Conservation (phyloP, 2,329 filamentous ascomycete species). For the Ampelomyces quisqualis region DNA sequence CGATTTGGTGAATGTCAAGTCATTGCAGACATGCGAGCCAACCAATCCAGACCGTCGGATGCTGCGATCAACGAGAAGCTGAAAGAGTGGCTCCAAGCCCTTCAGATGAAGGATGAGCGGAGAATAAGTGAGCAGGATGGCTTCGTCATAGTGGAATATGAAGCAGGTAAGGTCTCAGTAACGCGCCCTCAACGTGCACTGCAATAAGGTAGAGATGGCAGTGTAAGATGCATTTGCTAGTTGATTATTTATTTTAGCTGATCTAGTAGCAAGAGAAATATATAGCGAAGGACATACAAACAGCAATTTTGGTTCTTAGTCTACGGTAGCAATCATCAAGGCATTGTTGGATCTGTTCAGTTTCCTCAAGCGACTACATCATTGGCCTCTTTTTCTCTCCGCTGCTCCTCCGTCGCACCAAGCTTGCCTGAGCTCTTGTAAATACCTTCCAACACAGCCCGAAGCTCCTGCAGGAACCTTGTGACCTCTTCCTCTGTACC, state of each 20-base stretch:
- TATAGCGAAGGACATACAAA: too few relatives aligned
- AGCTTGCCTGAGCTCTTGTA: slow-evolving; percentile 42
- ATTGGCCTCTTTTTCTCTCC: slow-evolving; percentile 53
- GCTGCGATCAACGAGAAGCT: slow-evolving; percentile 44
- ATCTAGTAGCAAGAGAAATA: too few relatives aligned
- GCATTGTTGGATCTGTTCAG: too few relatives aligned
- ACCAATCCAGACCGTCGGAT: slow-evolving; percentile 40
- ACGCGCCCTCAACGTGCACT: too few relatives aligned
- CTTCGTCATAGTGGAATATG: slow-evolving; percentile 55
- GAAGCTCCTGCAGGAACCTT: slow-evolving; percentile 70
- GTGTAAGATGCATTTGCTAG: too few relatives aligned
- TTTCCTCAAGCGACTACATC: slow-evolving; percentile 49
- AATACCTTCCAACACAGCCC: slow-evolving; percentile 52
- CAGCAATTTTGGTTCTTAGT: too few relatives aligned
- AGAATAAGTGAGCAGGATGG: slow-evolving; percentile 52
- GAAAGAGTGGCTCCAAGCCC: slow-evolving; percentile 45
- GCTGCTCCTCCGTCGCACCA: slow-evolving; percentile 44
- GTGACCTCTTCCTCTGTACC: slow-evolving; percentile 86
- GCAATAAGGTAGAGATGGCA: too few relatives aligned
- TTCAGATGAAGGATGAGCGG: slow-evolving; percentile 49
- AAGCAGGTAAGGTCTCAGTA: slow-evolving; percentile 47
- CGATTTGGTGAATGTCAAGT: background rate
- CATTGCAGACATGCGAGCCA: slow-evolving; percentile 33
- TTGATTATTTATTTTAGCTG: too few relatives aligned
- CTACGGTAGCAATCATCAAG: too few relatives aligned